These are phyloP conservation scores for Paragyromitra xinjiangensis DNA, from an alignment of 495 filamentous ascomycete species.

Conservation along the genomic window DNA sequence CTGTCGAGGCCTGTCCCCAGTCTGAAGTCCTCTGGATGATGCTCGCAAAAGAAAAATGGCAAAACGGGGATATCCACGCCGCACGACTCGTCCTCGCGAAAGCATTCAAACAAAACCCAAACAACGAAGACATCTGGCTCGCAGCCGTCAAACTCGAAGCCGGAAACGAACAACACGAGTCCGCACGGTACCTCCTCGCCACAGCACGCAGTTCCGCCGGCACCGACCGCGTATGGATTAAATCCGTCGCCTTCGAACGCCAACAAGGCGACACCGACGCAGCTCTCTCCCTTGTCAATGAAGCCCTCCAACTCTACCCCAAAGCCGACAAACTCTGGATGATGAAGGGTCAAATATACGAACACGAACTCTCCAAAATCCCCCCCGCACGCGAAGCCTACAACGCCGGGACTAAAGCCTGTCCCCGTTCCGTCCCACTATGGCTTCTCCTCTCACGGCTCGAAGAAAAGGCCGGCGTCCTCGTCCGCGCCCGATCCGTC, in stretches of 20 bases:
- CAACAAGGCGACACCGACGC: slow-evolving; percentile 79
- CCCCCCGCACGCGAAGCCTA: slow-evolving; percentile 92
- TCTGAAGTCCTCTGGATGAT: slow-evolving; percentile 95
- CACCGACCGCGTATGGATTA: slow-evolving; percentile 96
- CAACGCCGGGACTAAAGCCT: slow-evolving; percentile 84
- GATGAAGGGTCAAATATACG: slow-evolving; percentile 98
- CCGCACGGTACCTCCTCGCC: slow-evolving; percentile 80
- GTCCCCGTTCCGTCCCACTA: slow-evolving; percentile 80
- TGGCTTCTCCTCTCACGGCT: slow-evolving; percentile 88
- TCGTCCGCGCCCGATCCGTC: slow-evolving; percentile 89
- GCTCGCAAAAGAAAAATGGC: slow-evolving; percentile 92
- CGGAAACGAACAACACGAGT: slow-evolving; percentile 78
- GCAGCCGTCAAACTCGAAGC: slow-evolving; percentile 95
- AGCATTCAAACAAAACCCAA: slow-evolving; percentile 91
- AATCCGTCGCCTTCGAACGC: slow-evolving; percentile 89
- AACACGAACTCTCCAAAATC: slow-evolving; percentile 71
- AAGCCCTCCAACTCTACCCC: slow-evolving; percentile 89
- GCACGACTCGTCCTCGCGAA: slow-evolving; percentile 81
- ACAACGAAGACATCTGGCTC: slow-evolving; percentile 97
- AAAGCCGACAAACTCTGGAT: slow-evolving; percentile 90
- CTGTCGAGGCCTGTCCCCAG: slow-evolving; percentile 89
- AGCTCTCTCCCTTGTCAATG: slow-evolving; percentile 83
- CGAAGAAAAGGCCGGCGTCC: slow-evolving; percentile 82
- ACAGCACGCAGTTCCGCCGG: slow-evolving; percentile 85
- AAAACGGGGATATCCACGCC: slow-evolving; percentile 82